These are phyloP conservation scores for Morella rubra DNA, from an alignment of 306 rosid genomes.

Conservation along the genomic window DNA sequence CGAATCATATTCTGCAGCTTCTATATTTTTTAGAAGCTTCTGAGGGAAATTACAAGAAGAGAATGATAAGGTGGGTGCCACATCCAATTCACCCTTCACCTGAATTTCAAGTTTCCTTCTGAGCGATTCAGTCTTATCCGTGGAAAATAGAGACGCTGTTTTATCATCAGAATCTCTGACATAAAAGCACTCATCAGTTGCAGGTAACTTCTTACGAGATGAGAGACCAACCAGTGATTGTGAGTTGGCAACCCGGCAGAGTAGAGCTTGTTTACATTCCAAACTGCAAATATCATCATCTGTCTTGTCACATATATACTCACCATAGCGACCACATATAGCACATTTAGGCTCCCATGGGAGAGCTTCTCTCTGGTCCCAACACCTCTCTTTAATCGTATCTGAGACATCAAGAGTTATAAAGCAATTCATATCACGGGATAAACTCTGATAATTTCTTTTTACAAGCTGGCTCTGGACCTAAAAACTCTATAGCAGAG, in stretches of 20 bases:
- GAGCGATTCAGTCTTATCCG: conserved; percentile 49
- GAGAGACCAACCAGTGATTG: conserved; percentile 21
- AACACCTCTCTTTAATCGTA: conserved; percentile 52
- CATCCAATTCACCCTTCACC: conserved; percentile 52
- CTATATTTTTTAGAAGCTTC: conserved; percentile 69
- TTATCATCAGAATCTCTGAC: conserved; percentile 44
- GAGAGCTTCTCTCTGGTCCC: conserved; percentile 71
- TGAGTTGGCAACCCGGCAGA: conserved; percentile 39
- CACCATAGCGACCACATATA: conserved; percentile 78
- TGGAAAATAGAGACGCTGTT: conserved; percentile 32
- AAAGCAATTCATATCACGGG: conserved; percentile 7
- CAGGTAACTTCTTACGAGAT: conserved; percentile 43
- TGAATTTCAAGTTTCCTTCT: conserved; percentile 60
- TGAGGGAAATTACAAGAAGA: conserved; percentile 57
- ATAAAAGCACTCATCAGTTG: conserved; percentile 73
- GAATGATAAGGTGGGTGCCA: conserved; percentile 61
- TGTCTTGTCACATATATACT: conserved; percentile 75
- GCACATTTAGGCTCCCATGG: conserved; percentile 72
- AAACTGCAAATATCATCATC: conserved; percentile 84
- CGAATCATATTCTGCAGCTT: conserved; percentile 71
- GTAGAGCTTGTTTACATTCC: conserved; percentile 68
- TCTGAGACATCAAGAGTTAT: conserved; percentile 30
- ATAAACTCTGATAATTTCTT: conserved; percentile 13
- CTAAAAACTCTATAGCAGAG: conserved; percentile 2
- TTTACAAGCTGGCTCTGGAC: not conserved